Conservation (phyloP, 1,284 basidiomycete genomes). For the Ceratobasidium sp. region DNA sequence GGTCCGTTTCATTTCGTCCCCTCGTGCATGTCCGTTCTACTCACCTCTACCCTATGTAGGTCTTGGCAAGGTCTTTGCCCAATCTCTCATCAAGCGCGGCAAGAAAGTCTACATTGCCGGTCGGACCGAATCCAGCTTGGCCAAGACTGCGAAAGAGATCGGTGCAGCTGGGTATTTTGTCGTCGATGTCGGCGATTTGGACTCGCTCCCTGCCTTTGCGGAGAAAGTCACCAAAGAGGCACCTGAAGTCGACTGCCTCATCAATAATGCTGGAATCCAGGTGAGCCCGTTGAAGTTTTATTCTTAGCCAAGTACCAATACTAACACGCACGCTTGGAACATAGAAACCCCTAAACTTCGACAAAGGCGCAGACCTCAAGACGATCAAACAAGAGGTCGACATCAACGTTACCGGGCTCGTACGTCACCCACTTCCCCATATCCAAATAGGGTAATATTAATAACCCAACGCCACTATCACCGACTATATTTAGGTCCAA, state of each 20-base stretch:
- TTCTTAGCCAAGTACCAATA: background rate
- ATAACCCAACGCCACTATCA: background rate
- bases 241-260: conserved; percentile 56
- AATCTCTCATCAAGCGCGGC: conserved; percentile 52
- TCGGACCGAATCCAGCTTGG: conserved; percentile 53
- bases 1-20: background rate
- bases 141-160: conserved; percentile 51
- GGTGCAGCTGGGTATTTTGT: conserved; percentile 53
- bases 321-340: background rate
- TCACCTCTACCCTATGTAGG: background rate
- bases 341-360: conserved; percentile 28
- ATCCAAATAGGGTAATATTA: background rate
- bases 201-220: conserved; percentile 50
- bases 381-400: conserved; percentile 15
- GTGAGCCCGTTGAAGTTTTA: background rate
- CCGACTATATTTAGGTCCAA: conserved; percentile 15
- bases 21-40: background rate
- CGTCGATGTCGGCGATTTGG: conserved; percentile 43
- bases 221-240: conserved; percentile 53
- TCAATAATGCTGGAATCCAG: conserved; percentile 58
- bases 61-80: conserved; percentile 52
- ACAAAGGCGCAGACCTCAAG: conserved; percentile 20
- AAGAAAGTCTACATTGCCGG: conserved; percentile 56
- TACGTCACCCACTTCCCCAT: background rate
- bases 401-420: conserved; percentile 22